Conservation (phyloP, 75 land plant genomes). For the Sequoiadendron giganteum region DNA sequence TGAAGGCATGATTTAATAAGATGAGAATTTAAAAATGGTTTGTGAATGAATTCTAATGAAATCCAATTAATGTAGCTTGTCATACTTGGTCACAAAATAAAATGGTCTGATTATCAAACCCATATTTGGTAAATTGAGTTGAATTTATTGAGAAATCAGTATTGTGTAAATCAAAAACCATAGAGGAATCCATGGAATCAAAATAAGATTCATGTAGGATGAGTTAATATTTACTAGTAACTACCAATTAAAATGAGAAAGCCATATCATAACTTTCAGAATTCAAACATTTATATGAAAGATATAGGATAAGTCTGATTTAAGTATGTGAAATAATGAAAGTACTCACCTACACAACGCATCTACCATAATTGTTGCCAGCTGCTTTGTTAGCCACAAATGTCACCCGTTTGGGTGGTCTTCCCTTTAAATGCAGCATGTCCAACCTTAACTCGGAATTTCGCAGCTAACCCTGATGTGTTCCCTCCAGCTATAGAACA, state of each 20-base stretch:
- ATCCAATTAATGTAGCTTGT: background rate
- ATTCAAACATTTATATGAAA: background rate
- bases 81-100: conserved; percentile 87
- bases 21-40: background rate
- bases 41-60: background rate
- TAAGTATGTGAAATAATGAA: background rate
- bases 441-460: conserved; percentile 46
- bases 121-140: conserved; percentile 61
- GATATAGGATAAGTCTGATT: background rate
- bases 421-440: conserved; percentile 54
- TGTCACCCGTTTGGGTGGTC: conserved; percentile 54
- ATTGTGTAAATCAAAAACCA: background rate
- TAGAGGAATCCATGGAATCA: background rate
- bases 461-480: conserved; percentile 30
- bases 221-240: no score
- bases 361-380: conserved; percentile 41
- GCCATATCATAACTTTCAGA: background rate
- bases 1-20: background rate
- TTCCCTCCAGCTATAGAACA: conserved; percentile 34
- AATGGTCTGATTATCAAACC: conserved; percentile 69
- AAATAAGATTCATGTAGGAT: background rate
- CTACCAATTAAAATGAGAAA: no score
- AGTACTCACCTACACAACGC: conserved; percentile 62
- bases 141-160: background rate
- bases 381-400: conserved; percentile 49